Evolutionary conservation across 1,284 basidiomycete genomes (phyloP).

Genomic region (Microbotryum saponariae): DNA sequence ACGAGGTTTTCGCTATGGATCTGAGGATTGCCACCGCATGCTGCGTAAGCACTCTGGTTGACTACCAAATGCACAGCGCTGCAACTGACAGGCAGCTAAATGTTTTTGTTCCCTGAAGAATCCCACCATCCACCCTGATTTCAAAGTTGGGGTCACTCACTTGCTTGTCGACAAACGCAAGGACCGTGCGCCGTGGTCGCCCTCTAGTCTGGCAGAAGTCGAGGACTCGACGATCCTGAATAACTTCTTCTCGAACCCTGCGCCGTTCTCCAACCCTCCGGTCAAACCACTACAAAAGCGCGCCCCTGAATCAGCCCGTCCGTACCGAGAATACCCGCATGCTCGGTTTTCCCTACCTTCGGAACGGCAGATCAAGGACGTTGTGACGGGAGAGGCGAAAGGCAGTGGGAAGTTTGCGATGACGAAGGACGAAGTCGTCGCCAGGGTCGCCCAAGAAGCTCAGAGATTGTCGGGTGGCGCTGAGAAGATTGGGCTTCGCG

Average conservation of each 20-base stretch:
- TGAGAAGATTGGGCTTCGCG: constrained; percentile 58
- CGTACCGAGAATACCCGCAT: constrained; percentile 44
- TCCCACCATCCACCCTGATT: constrained; percentile 63
- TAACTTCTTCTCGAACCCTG: constrained; percentile 55
- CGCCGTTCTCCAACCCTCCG: constrained; percentile 49
- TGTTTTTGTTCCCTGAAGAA: constrained; percentile 36
- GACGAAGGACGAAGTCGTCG: constrained; percentile 55
- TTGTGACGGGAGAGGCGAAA: constrained; percentile 53
- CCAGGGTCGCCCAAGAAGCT: constrained; percentile 45
- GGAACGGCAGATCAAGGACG: constrained; percentile 56
- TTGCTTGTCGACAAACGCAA: constrained; percentile 60
- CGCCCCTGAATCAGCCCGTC: constrained; percentile 28
- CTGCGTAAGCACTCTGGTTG: constrained; percentile 54
- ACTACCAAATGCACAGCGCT: constrained; percentile 4
- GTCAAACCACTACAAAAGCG: constrained; percentile 11
- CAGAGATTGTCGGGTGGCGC: constrained; percentile 41
- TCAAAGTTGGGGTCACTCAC: constrained; percentile 66
- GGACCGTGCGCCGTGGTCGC: constrained; percentile 58
- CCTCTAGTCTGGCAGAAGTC: constrained; percentile 54
- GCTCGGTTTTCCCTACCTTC: constrained; percentile 56
- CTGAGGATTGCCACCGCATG: constrained; percentile 68
- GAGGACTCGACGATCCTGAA: constrained; percentile 49
- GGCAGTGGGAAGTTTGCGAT: constrained; percentile 55
- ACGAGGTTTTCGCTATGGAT: constrained; percentile 70
- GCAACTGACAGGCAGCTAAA: constrained; percentile 14